Evolutionary conservation across 2,329 filamentous ascomycete species (phyloP), one percentile per base, ranked within the genome.

Genomic region (Capronia coronata): DNA sequence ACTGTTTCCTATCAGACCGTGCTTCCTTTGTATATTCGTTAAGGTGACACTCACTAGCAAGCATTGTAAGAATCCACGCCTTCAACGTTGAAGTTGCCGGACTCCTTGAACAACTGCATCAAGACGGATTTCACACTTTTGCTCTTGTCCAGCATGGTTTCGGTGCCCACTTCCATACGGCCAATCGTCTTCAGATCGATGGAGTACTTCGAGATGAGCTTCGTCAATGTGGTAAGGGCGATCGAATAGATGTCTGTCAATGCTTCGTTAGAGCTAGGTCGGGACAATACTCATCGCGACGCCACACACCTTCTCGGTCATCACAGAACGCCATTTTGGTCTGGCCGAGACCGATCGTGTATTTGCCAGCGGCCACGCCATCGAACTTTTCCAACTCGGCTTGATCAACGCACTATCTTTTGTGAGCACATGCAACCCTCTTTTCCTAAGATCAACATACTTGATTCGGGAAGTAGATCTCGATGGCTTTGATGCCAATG

Each of bases 241-340:
- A 93, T 79, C 35, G 87, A 93, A 78, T 93, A 93, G 73, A 91
- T 93, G 68, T 93, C 87, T 91, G 55, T n/a, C 16, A 16, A 51
- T 41, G 21, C 43, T 48, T 32, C 25, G 45, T 37, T n/a, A 47
- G 59, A 11, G 18, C 35, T 14, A 9, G 16, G 13, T 30, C 5
- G 11, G 19, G 30, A 11, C 23, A 29, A 39, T 18, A 22, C 32
- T 11, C 13, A 16, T 6, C 14, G 48, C 19, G 7, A 14, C 30
- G 25, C 3, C 34, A 55, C 75, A 69, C 68, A 89, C 86, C 86
- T 75, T 93, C 87, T 66, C 86, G 82, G 66, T 93, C 87, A 71
- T 93, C 87, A 69, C 87, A 91, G 74, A 93, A 93, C 76, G 82
- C 84, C 87, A 93, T 93, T 75, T 86, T 88, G 67, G 85, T 91